A percentile compares a stretch with the other conserved stretches of the same genome.
Conservation (phyloP, 2,329 filamentous ascomycete species). For the Paecilomyces variotii region DNA sequence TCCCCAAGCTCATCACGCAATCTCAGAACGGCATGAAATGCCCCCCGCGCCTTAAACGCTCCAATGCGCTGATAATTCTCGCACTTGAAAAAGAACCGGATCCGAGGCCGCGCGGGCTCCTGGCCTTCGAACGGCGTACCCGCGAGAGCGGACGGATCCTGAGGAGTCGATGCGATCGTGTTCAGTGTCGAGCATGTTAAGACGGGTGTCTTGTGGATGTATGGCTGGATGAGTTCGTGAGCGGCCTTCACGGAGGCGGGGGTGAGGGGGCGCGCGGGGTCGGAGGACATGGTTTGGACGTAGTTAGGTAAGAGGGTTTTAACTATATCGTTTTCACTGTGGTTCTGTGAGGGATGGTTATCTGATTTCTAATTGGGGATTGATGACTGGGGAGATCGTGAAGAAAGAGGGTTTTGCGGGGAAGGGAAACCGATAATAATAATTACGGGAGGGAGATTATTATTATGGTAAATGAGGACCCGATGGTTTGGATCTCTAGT, state of each 20-base stretch:
- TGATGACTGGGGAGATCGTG: background rate
- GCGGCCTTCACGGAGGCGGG: conserved; percentile 64
- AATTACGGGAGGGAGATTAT: background rate
- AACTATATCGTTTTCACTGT: background rate
- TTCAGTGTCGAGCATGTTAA: conserved; percentile 71
- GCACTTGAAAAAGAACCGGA: conserved; percentile 87
- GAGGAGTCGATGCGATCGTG: conserved; percentile 63
- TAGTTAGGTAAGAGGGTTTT: background rate
- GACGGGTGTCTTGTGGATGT: conserved; percentile 78
- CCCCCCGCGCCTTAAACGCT: conserved; percentile 86
- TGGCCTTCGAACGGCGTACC: conserved; percentile 52
- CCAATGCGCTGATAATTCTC: conserved; percentile 88
- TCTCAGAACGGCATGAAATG: conserved; percentile 73
- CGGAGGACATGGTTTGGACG: background rate
- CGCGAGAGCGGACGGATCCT: conserved; percentile 44
- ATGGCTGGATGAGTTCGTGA: conserved; percentile 61
- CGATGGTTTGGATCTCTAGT: background rate
- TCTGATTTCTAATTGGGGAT: background rate
- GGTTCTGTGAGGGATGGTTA: background rate
- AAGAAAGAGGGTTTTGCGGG: background rate
- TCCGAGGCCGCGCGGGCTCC: conserved; percentile 53
- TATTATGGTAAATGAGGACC: background rate
- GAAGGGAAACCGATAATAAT: background rate
- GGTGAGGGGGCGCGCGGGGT: conserved; percentile 51
- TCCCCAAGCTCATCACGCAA: conserved; percentile 56